Base-by-base conservation (phyloP, 495 filamentous ascomycete genomes). In the Sphaerosporella brunnea region DNA sequence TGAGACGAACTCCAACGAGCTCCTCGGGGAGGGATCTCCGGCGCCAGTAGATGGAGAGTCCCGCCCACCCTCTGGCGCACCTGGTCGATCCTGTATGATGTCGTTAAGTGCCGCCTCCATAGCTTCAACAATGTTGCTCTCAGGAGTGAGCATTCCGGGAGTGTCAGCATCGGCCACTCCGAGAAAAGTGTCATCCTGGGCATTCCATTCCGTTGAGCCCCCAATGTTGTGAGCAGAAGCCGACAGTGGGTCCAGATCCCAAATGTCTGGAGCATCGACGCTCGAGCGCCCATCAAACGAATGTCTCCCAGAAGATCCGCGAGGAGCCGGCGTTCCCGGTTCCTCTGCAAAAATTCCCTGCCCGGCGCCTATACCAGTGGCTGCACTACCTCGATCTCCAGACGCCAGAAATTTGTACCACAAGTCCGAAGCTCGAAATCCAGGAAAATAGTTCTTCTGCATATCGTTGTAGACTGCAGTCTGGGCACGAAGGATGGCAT, bases 371-470 rank as follows among this genome's bases (percentile, higher is more conserved):
- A n/a, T n/a, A 26, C 18, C 26, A 21, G 36, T 41, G 40, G 16
- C 20, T 41, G 16, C 16, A 19, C 25, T 23, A 1, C 21, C n/a
- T 1, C 36, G 24, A 55, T 95, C 85, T 52, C 93, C 86, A 1
- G 87, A 83, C 8, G 90, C 82, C 3, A 96, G 68, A 53, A 84
- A 93, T 55, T 99, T 96, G 69, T 84, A 96, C 61, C 84, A 99
- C 0, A 96, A 60, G 56, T 95, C 86, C 0, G 86, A 93, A 41
- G 78, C 79, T 54, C 84, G 90, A 63, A 99, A 99, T 35, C 77
- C 79, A 16, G 78, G 75, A 50, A 87, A 87, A 56, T 93, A 73
- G 26, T 67, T 74, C 25, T 71, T 72, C 48, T 86, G 75, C 74
- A 99, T 79, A 47, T 80, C 77, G 52, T 92, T 82, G 23, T 93